These are phyloP conservation scores for Schizosaccharomyces osmophilus DNA, from an alignment of 805 yeast species.

Conservation along the genomic window DNA sequence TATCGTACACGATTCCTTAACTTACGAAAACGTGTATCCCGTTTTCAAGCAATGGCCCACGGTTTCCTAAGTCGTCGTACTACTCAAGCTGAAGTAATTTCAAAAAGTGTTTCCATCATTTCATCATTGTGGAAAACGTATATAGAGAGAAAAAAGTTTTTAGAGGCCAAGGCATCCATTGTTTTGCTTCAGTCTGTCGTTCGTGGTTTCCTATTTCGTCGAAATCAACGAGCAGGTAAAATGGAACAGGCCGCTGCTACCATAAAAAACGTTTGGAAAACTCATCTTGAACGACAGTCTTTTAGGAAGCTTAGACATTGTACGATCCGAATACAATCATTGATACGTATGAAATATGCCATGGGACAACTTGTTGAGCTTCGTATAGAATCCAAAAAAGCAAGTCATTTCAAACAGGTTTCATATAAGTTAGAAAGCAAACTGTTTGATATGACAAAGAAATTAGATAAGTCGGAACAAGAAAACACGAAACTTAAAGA, in stretches of 20 bases:
- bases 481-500: constrained; percentile 52
- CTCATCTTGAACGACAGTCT: constrained; percentile 32
- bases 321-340: constrained; percentile 50
- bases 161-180: constrained; percentile 28
- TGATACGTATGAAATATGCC: constrained; percentile 56
- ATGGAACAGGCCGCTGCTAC: constrained; percentile 38
- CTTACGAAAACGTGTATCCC: constrained; percentile 27
- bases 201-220: constrained; percentile 28
- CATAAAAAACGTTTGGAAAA: constrained; percentile 54
- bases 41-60: constrained; percentile 35
- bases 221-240: constrained; percentile 24
- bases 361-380: constrained; percentile 33
- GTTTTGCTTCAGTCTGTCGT: constrained; percentile 31
- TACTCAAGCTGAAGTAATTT: constrained; percentile 25
- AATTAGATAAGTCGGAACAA: constrained; percentile 49
- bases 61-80: constrained; percentile 37
- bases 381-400: constrained; percentile 77
- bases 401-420: constrained; percentile 68
- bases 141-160: constrained; percentile 26
- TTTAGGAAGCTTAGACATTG: constrained; percentile 26
- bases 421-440: constrained; percentile 86
- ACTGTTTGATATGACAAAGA: constrained; percentile 85
- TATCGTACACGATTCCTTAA: constrained; percentile 37
- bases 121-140: constrained; percentile 34
- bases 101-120: constrained; percentile 37